phyloP scores from a whole-genome alignment of 768 basidiomycete genomes.

The Pilatotrama ljubarskyi region DNA sequence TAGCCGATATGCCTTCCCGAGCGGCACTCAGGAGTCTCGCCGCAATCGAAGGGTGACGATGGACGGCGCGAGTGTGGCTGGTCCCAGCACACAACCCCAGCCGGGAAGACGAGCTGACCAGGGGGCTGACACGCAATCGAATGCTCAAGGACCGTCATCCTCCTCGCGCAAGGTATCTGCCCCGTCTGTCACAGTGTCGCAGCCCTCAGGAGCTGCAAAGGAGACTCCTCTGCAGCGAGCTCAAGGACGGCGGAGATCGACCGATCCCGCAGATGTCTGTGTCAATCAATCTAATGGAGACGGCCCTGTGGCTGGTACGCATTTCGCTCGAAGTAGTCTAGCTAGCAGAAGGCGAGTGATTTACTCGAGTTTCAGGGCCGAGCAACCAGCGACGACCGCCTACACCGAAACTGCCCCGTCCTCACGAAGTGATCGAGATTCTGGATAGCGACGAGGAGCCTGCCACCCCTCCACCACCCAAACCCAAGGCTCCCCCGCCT shows the following conservation, averaged over 20 bases:
- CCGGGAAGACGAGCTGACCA: not conserved
- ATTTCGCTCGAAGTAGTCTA: no score
- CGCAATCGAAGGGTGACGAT: conserved; percentile 1
- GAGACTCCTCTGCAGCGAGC: not conserved
- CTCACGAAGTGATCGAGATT: conserved; percentile 12
- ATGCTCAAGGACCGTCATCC: not conserved
- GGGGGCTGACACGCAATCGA: not conserved
- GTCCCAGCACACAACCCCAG: not conserved
- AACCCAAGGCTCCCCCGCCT: not conserved
- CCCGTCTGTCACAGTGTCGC: not conserved
- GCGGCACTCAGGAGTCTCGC: not conserved
- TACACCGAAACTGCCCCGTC: not conserved
- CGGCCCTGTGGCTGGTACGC: no score
- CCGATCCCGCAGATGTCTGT: no score
- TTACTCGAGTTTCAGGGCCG: not conserved
- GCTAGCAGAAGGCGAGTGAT: not conserved
- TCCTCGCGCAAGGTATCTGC: not conserved
- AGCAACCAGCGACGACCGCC: not conserved
- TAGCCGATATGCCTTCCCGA: not conserved
- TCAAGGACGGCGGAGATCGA: not conserved
- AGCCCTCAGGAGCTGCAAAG: not conserved
- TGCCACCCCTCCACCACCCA: not conserved
- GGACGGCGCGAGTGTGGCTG: not conserved
- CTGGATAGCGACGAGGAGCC: conserved; percentile 5
- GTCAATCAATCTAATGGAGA: no score